Conservation (phyloP, 2,329 filamentous ascomycete species). For the Leptographium lundbergii region DNA sequence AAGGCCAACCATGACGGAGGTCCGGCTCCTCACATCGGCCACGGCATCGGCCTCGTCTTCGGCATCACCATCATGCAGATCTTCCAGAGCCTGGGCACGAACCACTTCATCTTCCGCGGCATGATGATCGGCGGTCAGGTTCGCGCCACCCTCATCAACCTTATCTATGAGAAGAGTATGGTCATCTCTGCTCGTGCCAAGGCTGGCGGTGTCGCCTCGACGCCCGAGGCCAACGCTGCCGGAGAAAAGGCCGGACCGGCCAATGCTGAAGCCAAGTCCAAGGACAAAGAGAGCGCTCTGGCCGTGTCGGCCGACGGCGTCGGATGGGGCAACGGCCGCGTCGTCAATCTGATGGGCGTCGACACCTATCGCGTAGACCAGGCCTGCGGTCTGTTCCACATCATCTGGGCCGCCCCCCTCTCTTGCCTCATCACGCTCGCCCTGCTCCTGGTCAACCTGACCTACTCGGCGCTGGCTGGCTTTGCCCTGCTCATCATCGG, state of each 20-base stretch:
- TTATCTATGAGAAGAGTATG: slow-evolving; percentile 91
- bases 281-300: slow-evolving; percentile 17
- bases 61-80: slow-evolving; percentile 81
- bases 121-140: slow-evolving; percentile 84
- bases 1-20: slow-evolving; percentile 37
- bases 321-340: slow-evolving; percentile 86
- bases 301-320: slow-evolving; percentile 45
- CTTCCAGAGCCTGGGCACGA: slow-evolving; percentile 64
- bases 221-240: slow-evolving; percentile 30
- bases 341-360: slow-evolving; percentile 88
- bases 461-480: slow-evolving; percentile 79
- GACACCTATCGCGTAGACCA: slow-evolving; percentile 90
- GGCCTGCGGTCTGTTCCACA: slow-evolving; percentile 78
- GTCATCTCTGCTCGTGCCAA: slow-evolving; percentile 76
- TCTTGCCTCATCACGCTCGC: slow-evolving; percentile 66
- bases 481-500: slow-evolving; percentile 71
- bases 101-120: slow-evolving; percentile 85
- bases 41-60: slow-evolving; percentile 70
- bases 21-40: slow-evolving; percentile 54
- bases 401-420: slow-evolving; percentile 79
- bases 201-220: slow-evolving; percentile 50
- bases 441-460: slow-evolving; percentile 74
- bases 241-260: background rate
- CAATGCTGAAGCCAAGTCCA: slow-evolving; percentile 13
- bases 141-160: slow-evolving; percentile 67